phyloP scores from a whole-genome alignment of 2,329 filamentous ascomycete species.

The Chrysosphaeria jannelii region DNA sequence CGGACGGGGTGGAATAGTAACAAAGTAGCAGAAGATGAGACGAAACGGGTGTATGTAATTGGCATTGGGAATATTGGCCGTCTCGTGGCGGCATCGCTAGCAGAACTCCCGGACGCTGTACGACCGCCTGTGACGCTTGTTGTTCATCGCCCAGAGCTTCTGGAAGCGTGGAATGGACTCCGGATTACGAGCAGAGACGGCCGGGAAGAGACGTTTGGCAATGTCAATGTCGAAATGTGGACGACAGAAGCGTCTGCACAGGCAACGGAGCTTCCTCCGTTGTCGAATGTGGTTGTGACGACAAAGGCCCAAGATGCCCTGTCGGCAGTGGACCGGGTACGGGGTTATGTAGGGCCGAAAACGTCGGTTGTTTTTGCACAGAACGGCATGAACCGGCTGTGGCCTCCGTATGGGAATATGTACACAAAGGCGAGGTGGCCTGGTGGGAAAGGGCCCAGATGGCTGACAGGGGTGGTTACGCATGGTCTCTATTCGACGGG shows the following conservation, averaged over 20 bases:
- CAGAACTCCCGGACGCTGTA: slow-evolving; percentile 20
- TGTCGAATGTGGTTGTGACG: slow-evolving; percentile 47
- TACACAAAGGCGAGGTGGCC: slow-evolving; percentile 14
- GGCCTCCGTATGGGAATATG: slow-evolving; percentile 18
- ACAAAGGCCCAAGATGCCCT: slow-evolving; percentile 44
- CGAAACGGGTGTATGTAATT: slow-evolving; percentile 38
- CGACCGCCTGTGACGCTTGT: slow-evolving; percentile 51
- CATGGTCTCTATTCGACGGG: slow-evolving; percentile 23
- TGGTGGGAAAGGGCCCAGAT: slow-evolving; percentile 24
- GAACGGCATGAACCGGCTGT: slow-evolving; percentile 52
- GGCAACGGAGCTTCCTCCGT: slow-evolving; percentile 9
- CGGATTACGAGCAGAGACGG: slow-evolving; percentile 9
- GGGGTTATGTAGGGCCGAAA: slow-evolving; percentile 25
- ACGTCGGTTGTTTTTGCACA: slow-evolving; percentile 65
- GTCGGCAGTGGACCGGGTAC: slow-evolving; percentile 25
- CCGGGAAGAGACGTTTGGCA: slow-evolving; percentile 6
- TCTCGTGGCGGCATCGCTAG: slow-evolving; percentile 45
- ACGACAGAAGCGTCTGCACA: slow-evolving; percentile 10
- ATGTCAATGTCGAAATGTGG: slow-evolving; percentile 24
- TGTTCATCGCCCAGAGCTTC: slow-evolving; percentile 27
- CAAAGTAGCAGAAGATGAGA: slow-evolving; percentile 1
- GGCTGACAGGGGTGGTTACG: slow-evolving; percentile 34
- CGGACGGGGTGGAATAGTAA: slow-evolving; percentile 2
- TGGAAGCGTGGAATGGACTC: slow-evolving; percentile 19
- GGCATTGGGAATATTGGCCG: slow-evolving; percentile 59